These are phyloP conservation scores for slime mould (Dictyostelium discoideum) DNA, from an alignment of 78 protist species.

Conservation along the genomic window DNA sequence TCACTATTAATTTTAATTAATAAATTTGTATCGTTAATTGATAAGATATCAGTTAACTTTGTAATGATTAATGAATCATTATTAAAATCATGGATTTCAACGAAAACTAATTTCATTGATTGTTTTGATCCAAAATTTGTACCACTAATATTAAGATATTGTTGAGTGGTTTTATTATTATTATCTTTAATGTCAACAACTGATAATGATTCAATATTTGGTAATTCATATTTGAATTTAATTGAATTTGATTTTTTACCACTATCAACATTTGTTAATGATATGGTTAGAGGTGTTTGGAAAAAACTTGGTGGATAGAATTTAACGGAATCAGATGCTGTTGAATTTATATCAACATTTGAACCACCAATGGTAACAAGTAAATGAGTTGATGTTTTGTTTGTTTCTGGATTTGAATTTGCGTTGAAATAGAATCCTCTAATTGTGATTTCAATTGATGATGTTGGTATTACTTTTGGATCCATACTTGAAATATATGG, in stretches of 20 bases:
- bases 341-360: not conserved
- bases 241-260: not conserved
- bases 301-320: not conserved
- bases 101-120: not conserved
- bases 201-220: not conserved
- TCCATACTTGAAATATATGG: not conserved
- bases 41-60: not conserved
- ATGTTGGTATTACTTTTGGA: not conserved
- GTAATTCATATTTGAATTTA: not conserved
- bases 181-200: not conserved
- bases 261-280: not conserved
- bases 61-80: not conserved
- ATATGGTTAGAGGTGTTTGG: not conserved
- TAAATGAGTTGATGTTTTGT: not conserved
- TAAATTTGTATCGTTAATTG: not conserved
- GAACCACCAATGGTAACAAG: not conserved
- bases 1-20: not conserved
- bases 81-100: not conserved
- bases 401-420: not conserved
- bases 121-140: not conserved
- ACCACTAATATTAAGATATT: not conserved
- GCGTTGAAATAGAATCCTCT: not conserved
- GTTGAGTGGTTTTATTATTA: not conserved
- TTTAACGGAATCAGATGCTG: not conserved
- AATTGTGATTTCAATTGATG: not conserved